These are phyloP conservation scores for Aspergillus melleus DNA, from an alignment of 2,329 filamentous ascomycete species.

Conservation along the genomic window DNA sequence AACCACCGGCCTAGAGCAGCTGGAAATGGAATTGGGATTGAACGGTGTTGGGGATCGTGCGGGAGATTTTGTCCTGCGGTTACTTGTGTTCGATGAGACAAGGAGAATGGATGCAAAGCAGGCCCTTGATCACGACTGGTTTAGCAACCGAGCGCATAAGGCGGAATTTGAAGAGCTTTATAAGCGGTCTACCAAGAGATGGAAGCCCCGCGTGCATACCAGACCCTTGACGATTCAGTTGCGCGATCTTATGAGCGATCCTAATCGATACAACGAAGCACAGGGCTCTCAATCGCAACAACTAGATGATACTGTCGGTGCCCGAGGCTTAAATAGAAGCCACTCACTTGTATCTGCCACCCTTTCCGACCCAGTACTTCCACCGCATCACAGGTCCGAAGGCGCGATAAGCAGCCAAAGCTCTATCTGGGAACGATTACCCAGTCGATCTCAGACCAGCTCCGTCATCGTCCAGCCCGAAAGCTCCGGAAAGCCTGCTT, in stretches of 20 bases:
- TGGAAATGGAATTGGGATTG: conserved; percentile 50
- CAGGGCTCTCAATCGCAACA: neutral
- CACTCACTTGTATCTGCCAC: conserved; percentile 15
- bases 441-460: neutral
- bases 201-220: conserved; percentile 44
- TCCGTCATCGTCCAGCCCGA: no score
- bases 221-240: conserved; percentile 15
- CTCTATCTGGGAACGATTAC: no score
- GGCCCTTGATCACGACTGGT: conserved; percentile 58
- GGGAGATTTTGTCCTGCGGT: conserved; percentile 54
- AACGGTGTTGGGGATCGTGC: conserved; percentile 42
- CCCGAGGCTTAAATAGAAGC: neutral
- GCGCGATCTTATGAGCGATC: neutral
- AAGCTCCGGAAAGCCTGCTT: neutral
- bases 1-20: conserved; percentile 43
- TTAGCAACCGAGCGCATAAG: conserved; percentile 52
- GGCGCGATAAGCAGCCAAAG: neutral
- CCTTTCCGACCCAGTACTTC: conserved; percentile 28
- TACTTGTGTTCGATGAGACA: conserved; percentile 53
- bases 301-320: neutral
- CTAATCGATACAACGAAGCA: neutral
- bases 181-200: conserved; percentile 48
- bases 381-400: conserved; percentile 5
- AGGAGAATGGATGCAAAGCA: conserved; percentile 54
- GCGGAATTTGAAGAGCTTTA: conserved; percentile 53